Evolutionary conservation across 768 basidiomycete species (phyloP).

Genomic region (Auricularia heimuer): DNA sequence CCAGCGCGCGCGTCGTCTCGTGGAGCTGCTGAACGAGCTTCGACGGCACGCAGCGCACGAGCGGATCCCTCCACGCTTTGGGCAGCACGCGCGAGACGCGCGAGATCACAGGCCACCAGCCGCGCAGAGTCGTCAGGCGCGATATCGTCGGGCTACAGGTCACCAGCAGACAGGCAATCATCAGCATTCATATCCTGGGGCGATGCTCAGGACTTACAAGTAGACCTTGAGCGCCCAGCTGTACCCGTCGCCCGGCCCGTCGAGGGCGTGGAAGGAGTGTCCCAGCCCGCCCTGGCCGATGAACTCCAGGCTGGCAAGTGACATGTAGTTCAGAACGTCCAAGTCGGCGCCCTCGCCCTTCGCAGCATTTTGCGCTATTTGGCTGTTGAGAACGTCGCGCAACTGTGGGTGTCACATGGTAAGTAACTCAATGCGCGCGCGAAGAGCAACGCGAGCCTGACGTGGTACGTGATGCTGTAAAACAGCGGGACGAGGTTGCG

Average conservation of each 20-base stretch:
- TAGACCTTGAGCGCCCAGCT: constrained; percentile 1
- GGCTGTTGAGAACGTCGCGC: not conserved
- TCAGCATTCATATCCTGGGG: no score
- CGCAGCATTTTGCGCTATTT: not conserved
- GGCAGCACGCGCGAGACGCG: not conserved
- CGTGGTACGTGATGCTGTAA: not conserved
- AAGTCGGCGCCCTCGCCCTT: constrained; percentile 18
- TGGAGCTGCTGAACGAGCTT: not conserved
- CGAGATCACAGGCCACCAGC: not conserved
- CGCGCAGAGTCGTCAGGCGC: not conserved
- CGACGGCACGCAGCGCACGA: not conserved
- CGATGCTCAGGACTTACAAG: not conserved
- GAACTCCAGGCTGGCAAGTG: constrained; percentile 37
- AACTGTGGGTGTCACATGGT: not conserved
- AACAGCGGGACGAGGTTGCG: not conserved
- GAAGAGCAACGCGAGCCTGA: not conserved
- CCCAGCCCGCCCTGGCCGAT: constrained; percentile 40
- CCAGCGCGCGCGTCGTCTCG: constrained; percentile 23
- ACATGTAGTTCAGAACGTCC: constrained; percentile 25
- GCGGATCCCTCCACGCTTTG: not conserved
- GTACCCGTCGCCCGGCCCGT: constrained; percentile 18
- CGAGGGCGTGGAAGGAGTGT: constrained; percentile 39
- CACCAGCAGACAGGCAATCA: not conserved
- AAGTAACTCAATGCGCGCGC: not conserved
- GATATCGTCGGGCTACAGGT: constrained; percentile 1